These are phyloP conservation scores for Byssochlamys sp. DNA, from an alignment of 2,329 filamentous ascomycete genomes.

Conservation along the genomic window DNA sequence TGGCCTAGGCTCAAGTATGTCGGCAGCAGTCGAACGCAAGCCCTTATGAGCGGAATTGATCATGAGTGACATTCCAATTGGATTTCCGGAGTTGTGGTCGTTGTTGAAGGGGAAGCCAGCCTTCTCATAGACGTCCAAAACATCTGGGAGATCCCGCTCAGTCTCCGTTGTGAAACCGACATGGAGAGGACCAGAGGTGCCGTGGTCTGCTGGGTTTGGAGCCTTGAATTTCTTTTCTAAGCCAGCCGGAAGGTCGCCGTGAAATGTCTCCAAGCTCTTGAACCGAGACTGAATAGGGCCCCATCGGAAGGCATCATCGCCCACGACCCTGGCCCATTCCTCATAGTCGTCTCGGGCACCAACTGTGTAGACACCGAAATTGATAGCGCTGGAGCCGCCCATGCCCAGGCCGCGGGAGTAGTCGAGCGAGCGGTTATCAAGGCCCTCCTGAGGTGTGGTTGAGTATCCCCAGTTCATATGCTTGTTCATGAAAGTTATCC, in stretches of 20 bases:
- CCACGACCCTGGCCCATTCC: conserved; percentile 48
- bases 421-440: conserved; percentile 36
- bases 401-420: conserved; percentile 44
- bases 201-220: conserved; percentile 40
- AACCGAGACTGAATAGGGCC: conserved; percentile 42
- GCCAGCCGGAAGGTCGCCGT: conserved; percentile 30
- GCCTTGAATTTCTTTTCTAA: conserved; percentile 40
- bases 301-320: conserved; percentile 50
- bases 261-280: conserved; percentile 47
- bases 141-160: conserved; percentile 40
- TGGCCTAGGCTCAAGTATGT: conserved; percentile 37
- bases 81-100: conserved; percentile 51
- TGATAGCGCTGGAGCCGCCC: conserved; percentile 46
- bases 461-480: conserved; percentile 47
- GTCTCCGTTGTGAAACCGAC: conserved; percentile 41
- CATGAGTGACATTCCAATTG: conserved; percentile 45
- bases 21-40: conserved; percentile 42
- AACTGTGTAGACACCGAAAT: conserved; percentile 46
- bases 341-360: conserved; percentile 54
- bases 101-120: conserved; percentile 43
- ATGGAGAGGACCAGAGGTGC: conserved; percentile 39
- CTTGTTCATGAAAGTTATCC: conserved; percentile 40
- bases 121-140: conserved; percentile 42
- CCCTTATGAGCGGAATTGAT: conserved; percentile 44
- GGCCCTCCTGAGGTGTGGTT: conserved; percentile 39